phyloP scores from a whole-genome alignment of 2,329 filamentous ascomycete species.

The Phaeosphaeria sp. region DNA sequence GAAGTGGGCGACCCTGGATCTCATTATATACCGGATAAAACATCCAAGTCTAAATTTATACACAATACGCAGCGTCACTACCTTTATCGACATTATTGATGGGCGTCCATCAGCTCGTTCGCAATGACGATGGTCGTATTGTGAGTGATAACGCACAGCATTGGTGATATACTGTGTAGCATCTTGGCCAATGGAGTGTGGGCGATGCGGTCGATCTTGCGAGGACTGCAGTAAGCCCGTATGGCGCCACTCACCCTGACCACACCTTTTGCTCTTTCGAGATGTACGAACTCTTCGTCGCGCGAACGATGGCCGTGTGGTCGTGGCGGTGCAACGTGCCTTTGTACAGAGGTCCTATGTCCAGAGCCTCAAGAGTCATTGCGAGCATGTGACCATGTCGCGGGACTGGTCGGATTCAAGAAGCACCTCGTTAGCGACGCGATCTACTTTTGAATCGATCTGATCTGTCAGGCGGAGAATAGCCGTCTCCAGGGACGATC shows the following conservation, averaged over 20 bases:
- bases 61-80: background rate
- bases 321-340: no score
- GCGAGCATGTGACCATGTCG: no score
- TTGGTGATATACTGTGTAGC: background rate
- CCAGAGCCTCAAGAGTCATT: no score
- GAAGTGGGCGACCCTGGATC: background rate
- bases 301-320: no score
- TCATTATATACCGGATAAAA: background rate
- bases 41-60: background rate
- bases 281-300: no score
- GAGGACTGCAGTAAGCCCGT: slow-evolving; percentile 2
- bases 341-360: no score
- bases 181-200: background rate
- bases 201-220: background rate
- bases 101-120: background rate
- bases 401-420: no score
- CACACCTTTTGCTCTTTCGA: background rate
- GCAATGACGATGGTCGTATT: background rate
- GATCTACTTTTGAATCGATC: no score
- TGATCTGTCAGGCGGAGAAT: no score
- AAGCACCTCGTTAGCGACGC: no score
- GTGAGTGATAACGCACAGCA: background rate
- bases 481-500: no score
- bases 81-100: background rate
- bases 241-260: background rate